A percentile compares a stretch with the other conserved stretches of the same genome.
These are phyloP conservation scores for Pseudogymnoascus sp. DNA, from an alignment of 2,329 filamentous ascomycete species.

Conservation along the genomic window DNA sequence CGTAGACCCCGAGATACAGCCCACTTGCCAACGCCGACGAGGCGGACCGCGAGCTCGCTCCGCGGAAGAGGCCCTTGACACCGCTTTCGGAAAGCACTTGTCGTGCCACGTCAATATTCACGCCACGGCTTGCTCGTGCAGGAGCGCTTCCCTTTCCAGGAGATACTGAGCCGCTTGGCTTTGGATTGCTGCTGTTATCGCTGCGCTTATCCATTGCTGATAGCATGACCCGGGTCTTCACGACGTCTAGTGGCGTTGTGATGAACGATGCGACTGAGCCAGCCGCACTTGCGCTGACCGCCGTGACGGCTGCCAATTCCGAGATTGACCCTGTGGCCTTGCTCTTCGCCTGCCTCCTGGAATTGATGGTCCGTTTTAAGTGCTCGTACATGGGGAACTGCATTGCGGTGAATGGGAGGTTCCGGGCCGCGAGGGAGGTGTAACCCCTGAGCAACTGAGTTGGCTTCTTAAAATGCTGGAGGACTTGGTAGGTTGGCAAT, in stretches of 20 bases:
- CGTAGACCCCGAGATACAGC: conserved; percentile 80
- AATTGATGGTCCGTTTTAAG: conserved; percentile 49
- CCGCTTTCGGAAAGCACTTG: conserved; percentile 63
- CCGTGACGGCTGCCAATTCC: conserved; percentile 67
- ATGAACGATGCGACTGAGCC: conserved; percentile 69
- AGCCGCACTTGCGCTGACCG: conserved; percentile 64
- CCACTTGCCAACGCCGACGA: conserved; percentile 83
- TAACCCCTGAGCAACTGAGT: conserved; percentile 63
- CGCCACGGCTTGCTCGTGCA: conserved; percentile 24
- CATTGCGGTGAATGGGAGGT: conserved; percentile 79
- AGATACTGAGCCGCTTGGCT: not conserved
- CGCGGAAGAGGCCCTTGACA: conserved; percentile 67
- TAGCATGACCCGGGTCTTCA: conserved; percentile 88
- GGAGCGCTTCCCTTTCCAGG: conserved; percentile 21
- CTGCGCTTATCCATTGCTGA: conserved; percentile 40
- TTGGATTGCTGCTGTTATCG: conserved; percentile 13
- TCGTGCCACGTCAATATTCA: conserved; percentile 50
- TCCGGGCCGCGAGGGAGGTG: conserved; percentile 71
- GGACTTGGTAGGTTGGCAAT: conserved; percentile 47
- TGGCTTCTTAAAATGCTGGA: conserved; percentile 50
- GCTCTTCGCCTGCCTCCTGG: conserved; percentile 33
- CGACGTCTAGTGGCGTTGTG: conserved; percentile 85
- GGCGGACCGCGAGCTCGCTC: conserved; percentile 62
- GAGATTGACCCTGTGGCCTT: conserved; percentile 35
- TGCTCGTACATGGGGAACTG: conserved; percentile 85